Evolutionary conservation across 371 early-diverging fungal genomes (phyloP).

Genomic region (Dichotomocladium elegans): DNA sequence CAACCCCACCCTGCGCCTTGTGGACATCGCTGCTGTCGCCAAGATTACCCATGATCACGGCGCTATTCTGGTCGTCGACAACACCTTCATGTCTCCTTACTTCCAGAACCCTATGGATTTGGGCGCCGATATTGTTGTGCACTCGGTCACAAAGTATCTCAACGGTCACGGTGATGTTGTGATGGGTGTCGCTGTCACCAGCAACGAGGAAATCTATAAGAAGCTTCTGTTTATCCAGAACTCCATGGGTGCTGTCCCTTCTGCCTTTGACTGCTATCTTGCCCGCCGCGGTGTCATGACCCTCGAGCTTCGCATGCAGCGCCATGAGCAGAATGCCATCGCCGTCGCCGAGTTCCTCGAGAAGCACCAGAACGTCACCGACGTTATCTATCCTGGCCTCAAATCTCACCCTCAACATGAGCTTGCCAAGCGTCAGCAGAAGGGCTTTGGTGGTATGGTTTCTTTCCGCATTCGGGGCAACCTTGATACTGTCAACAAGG

Average conservation of each 20-base stretch:
- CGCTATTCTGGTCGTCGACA: conserved; percentile 91
- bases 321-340: conserved; percentile 84
- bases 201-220: conserved; percentile 65
- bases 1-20: conserved; percentile 93
- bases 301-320: conserved; percentile 90
- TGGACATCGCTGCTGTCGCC: conserved; percentile 87
- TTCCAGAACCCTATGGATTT: conserved; percentile 91
- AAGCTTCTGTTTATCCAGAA: conserved; percentile 91
- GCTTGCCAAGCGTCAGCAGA: conserved; percentile 73
- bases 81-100: conserved; percentile 97
- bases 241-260: conserved; percentile 93
- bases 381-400: conserved; percentile 87
- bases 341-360: conserved; percentile 72
- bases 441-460: conserved; percentile 87
- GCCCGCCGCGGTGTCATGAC: conserved; percentile 96
- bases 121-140: conserved; percentile 96
- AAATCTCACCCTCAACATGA: conserved; percentile 79
- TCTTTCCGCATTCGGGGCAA: conserved; percentile 78
- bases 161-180: conserved; percentile 98
- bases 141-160: conserved; percentile 97
- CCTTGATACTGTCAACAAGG: conserved; percentile 64
- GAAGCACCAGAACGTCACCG: conserved; percentile 55
- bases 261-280: conserved; percentile 95
- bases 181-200: conserved; percentile 92
- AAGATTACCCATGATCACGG: conserved; percentile 77